A percentile compares a stretch with the other conserved stretches of the same genome.
phyloP scores from a whole-genome alignment of 108 stramenopile species.

The Fragilariopsis cylindrus region DNA sequence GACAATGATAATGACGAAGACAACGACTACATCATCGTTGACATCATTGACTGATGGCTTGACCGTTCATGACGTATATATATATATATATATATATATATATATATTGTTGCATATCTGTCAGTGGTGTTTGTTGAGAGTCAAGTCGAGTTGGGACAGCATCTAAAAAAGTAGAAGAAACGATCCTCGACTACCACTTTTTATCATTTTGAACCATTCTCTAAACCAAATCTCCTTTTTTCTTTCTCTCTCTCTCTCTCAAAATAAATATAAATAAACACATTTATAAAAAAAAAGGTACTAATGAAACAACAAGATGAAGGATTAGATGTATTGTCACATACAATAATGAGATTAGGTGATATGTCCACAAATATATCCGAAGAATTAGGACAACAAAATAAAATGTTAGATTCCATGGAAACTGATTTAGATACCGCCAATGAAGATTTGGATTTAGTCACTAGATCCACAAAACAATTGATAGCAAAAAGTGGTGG shows the following conservation, averaged over 20 bases:
- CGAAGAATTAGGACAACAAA: conserved; percentile 85
- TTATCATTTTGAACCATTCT: background rate
- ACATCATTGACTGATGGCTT: too few species aligned
- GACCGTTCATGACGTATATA: too few species aligned
- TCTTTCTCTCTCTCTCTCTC: background rate
- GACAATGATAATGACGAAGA: too few species aligned
- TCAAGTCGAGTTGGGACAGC: too few species aligned
- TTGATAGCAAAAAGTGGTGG: conserved; percentile 86
- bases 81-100: too few species aligned
- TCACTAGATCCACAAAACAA: conserved; percentile 88
- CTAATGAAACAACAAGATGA: conserved; percentile 80
- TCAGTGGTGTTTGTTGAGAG: too few species aligned
- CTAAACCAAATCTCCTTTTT: background rate
- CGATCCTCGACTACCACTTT: background rate
- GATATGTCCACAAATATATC: conserved; percentile 80
- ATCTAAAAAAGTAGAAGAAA: too few species aligned
- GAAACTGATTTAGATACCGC: conserved; percentile 87
- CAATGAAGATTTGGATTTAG: conserved; percentile 67
- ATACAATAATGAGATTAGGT: conserved; percentile 74
- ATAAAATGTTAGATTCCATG: conserved; percentile 91
- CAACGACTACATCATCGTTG: too few species aligned
- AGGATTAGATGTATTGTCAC: conserved; percentile 76
- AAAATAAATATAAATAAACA: conserved; percentile 1
- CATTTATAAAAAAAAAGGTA: conserved; percentile 21
- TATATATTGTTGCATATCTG: too few species aligned